Percentiles rank a stretch among this genome's conserved stretches.
Evolutionary conservation across 257 asterid species (phyloP).

Genomic region (Mitragyna speciosa): DNA sequence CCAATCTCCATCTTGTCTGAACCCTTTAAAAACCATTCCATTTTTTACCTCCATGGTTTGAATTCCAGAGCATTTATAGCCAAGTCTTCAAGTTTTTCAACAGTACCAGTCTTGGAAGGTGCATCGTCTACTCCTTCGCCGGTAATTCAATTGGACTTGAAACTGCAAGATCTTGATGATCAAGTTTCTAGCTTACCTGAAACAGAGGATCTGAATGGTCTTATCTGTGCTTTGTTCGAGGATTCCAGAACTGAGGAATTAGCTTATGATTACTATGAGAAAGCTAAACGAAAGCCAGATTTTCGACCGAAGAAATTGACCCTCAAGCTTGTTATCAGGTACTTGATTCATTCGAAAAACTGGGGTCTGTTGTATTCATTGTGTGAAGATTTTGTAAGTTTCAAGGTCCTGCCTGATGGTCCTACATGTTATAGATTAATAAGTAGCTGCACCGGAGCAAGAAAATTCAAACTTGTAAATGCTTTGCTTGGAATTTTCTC

Average conservation of each 20-base stretch:
- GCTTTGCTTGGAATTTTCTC: constrained; percentile 49
- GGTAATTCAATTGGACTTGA: constrained; percentile 41
- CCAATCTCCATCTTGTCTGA: constrained; percentile 20
- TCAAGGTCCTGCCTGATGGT: constrained; percentile 54
- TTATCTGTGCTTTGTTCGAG: constrained; percentile 58
- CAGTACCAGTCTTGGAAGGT: constrained; percentile 47
- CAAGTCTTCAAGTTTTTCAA: constrained; percentile 54
- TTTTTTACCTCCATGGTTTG: constrained; percentile 42
- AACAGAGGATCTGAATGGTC: constrained; percentile 49
- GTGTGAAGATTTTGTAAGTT: constrained; percentile 50
- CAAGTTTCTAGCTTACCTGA: constrained; percentile 24
- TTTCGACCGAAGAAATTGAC: constrained; percentile 58
- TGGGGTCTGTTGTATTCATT: constrained; percentile 51
- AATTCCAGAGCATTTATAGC: constrained; percentile 45
- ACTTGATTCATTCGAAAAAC: constrained; percentile 49
- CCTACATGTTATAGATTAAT: constrained; percentile 54
- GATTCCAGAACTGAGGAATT: constrained; percentile 59
- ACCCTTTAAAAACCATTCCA: constrained; percentile 31
- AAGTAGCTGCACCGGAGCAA: constrained; percentile 54
- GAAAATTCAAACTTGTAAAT: constrained; percentile 64
- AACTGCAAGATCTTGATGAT: constrained; percentile 37
- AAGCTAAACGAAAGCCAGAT: constrained; percentile 45
- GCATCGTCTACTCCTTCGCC: constrained; percentile 27
- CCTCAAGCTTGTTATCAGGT: constrained; percentile 63
- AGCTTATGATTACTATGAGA: constrained; percentile 55